Conservation (phyloP, 2,329 filamentous ascomycete genomes). For the Colletotrichum sansevieriae region DNA sequence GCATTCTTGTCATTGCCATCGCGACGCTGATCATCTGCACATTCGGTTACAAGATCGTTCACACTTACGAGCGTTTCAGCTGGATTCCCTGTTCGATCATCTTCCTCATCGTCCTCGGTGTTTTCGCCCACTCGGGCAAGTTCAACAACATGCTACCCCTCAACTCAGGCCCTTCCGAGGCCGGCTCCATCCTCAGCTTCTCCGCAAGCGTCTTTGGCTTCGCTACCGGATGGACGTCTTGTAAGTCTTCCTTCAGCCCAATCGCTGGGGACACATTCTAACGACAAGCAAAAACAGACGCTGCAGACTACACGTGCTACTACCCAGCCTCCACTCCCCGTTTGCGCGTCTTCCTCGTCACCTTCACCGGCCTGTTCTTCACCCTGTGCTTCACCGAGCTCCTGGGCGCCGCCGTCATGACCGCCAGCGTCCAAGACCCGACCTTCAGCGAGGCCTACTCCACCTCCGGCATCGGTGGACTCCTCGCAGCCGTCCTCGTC, state of each 20-base stretch:
- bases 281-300: constrained; percentile 51
- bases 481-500: constrained; percentile 75
- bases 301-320: constrained; percentile 85
- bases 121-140: constrained; percentile 75
- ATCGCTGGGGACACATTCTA: too few species aligned
- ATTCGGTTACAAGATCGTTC: constrained; percentile 82
- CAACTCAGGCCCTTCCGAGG: constrained; percentile 68
- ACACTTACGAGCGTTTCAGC: constrained; percentile 80
- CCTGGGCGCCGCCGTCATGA: constrained; percentile 78
- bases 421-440: constrained; percentile 64
- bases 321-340: constrained; percentile 74
- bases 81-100: constrained; percentile 82
- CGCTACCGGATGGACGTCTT: constrained; percentile 79
- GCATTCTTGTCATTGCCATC: constrained; percentile 81
- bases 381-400: constrained; percentile 81
- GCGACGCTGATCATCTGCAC: constrained; percentile 79
- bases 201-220: constrained; percentile 76
- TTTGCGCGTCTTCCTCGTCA: constrained; percentile 75
- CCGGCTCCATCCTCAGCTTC: constrained; percentile 74
- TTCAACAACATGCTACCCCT: constrained; percentile 71
- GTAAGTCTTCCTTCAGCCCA: too few species aligned
- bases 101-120: constrained; percentile 78
- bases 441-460: constrained; percentile 64
- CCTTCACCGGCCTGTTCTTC: constrained; percentile 76
- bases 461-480: constrained; percentile 68